Conservation (phyloP, 1,284 basidiomycete species). For the Baeospora myosura region DNA sequence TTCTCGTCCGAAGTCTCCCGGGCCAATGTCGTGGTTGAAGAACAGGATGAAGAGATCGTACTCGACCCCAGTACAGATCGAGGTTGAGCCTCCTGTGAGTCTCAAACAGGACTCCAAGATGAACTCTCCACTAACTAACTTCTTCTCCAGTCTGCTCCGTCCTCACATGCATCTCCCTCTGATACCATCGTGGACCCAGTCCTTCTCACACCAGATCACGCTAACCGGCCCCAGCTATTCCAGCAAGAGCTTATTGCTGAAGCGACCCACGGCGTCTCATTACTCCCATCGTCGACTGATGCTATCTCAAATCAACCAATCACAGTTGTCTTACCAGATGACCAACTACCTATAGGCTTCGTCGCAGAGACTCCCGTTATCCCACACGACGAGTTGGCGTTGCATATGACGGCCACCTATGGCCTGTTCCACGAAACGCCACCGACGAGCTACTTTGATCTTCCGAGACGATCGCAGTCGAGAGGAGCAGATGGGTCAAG, state of each 20-base stretch:
- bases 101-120: neutral
- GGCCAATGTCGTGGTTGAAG: neutral
- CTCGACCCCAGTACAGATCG: constrained; percentile 16
- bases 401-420: constrained; percentile 5
- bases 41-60: neutral
- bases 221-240: constrained; percentile 14
- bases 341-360: constrained; percentile 27
- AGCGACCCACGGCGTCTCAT: neutral
- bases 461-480: neutral
- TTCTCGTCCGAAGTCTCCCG: neutral
- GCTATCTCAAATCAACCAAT: constrained; percentile 6
- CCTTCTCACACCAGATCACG: constrained; percentile 23
- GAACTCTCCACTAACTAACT: constrained; percentile 17
- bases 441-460: neutral
- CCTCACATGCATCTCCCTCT: neutral
- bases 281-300: neutral
- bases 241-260: neutral
- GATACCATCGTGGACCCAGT: constrained; percentile 18
- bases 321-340: constrained; percentile 19
- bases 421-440: constrained; percentile 1
- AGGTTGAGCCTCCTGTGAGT: constrained; percentile 22
- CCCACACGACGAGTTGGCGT: neutral
- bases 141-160: constrained; percentile 8
- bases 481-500: neutral
- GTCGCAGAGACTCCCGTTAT: constrained; percentile 16